Evolutionary conservation across 2,329 filamentous ascomycete genomes (phyloP).

Genomic region (Curvularia eragrostidis): DNA sequence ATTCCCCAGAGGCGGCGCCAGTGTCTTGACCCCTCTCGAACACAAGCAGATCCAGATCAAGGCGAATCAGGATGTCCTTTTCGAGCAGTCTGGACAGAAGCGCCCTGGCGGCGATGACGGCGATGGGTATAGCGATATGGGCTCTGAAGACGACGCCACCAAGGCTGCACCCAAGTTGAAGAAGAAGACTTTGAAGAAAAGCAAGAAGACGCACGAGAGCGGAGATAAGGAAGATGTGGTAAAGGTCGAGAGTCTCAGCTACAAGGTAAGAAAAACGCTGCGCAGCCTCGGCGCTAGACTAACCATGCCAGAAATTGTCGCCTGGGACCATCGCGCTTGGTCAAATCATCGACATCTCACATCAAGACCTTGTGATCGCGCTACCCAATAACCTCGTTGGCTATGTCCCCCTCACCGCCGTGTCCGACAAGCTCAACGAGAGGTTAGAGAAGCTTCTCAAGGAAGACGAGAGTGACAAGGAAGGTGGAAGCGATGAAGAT

Average conservation of each 20-base stretch:
- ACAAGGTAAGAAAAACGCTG: slow-evolving; percentile 69
- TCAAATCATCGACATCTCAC: slow-evolving; percentile 81
- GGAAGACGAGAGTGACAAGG: slow-evolving; percentile 66
- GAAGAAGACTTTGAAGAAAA: slow-evolving; percentile 58
- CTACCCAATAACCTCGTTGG: slow-evolving; percentile 93
- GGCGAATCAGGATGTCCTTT: slow-evolving; percentile 88
- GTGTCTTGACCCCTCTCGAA: slow-evolving; percentile 88
- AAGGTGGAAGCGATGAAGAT: slow-evolving; percentile 57
- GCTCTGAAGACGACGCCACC: slow-evolving; percentile 50
- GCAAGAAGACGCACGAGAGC: slow-evolving; percentile 48
- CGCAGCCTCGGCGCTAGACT: slow-evolving; percentile 9
- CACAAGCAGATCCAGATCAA: slow-evolving; percentile 96
- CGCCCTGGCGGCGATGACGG: slow-evolving; percentile 55
- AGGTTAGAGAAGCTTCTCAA: slow-evolving; percentile 73
- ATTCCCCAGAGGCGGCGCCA: slow-evolving; percentile 92
- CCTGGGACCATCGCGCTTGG: slow-evolving; percentile 88
- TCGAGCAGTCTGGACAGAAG: slow-evolving; percentile 76
- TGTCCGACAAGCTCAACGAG: slow-evolving; percentile 80
- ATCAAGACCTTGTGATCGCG: slow-evolving; percentile 78
- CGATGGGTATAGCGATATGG: slow-evolving; percentile 55
- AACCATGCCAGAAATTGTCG: slow-evolving; percentile 70
- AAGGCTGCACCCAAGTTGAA: slow-evolving; percentile 56
- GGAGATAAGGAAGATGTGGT: slow-evolving; percentile 59
- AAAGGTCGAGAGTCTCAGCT: slow-evolving; percentile 85
- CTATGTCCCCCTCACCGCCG: slow-evolving; percentile 88